Percentiles rank a stretch among this genome's conserved stretches.
Conservation (phyloP, 2,329 filamentous ascomycete genomes). For the Fusarium sp. region DNA sequence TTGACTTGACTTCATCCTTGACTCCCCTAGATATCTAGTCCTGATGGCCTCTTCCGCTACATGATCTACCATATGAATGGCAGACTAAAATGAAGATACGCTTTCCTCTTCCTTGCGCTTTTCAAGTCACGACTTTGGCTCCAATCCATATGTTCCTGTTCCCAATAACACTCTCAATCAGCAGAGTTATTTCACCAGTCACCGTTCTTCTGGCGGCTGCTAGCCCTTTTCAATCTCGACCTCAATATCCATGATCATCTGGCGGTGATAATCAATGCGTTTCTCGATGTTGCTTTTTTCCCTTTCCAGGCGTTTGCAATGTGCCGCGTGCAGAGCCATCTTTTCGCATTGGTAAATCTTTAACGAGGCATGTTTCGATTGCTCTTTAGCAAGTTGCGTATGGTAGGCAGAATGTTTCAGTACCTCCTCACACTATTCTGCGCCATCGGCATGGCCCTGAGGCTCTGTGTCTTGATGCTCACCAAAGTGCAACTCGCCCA, state of each 20-base stretch:
- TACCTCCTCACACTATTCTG: not conserved
- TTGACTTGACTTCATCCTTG: not conserved
- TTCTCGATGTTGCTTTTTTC: not conserved
- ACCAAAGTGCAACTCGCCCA: not conserved
- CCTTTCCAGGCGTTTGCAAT: too few relatives aligned
- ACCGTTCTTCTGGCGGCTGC: accelerated
- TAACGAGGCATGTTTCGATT: not conserved
- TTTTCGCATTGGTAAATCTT: not conserved
- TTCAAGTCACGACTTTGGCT: not conserved
- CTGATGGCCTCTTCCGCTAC: not conserved
- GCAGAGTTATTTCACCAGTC: not conserved
- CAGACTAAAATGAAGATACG: not conserved
- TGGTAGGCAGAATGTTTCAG: not conserved
- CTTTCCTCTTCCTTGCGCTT: not conserved
- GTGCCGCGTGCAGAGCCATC: not conserved
- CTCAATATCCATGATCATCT: not conserved
- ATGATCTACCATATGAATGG: not conserved
- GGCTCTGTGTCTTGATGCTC: too few relatives aligned
- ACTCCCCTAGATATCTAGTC: not conserved
- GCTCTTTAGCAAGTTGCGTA: not conserved
- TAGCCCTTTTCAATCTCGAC: not conserved
- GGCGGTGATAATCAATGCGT: not conserved
- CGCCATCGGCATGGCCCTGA: too few relatives aligned
- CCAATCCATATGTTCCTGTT: not conserved
- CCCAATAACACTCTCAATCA: not conserved